phyloP scores from a whole-genome alignment of 495 filamentous ascomycete genomes.

The Entonaema liquescens region DNA sequence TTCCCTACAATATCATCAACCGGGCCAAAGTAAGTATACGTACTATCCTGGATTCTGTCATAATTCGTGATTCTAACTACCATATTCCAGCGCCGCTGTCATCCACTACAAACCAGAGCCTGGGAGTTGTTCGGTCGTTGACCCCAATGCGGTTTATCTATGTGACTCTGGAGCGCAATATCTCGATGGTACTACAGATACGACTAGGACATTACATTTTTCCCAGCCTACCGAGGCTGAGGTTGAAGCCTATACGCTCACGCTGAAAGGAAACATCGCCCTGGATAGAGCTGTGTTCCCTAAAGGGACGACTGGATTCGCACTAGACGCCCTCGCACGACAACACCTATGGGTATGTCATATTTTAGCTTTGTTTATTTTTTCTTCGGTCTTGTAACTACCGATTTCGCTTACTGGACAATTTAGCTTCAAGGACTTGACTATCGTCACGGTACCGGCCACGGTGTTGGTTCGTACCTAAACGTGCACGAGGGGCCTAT shows the following conservation, averaged over 20 bases:
- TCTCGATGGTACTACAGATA: slow-evolving; percentile 95
- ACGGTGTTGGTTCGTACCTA: slow-evolving; percentile 90
- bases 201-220: slow-evolving; percentile 93
- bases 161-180: slow-evolving; percentile 98
- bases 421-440: slow-evolving; percentile 80
- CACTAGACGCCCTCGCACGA: slow-evolving; percentile 86
- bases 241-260: slow-evolving; percentile 91
- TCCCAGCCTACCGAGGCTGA: slow-evolving; percentile 85
- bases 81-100: slow-evolving; percentile 70
- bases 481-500: slow-evolving; percentile 99
- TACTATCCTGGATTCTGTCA: neutral
- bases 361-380: neutral
- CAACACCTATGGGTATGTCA: slow-evolving; percentile 84
- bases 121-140: slow-evolving; percentile 82
- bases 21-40: slow-evolving; percentile 72
- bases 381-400: neutral
- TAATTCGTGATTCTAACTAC: neutral
- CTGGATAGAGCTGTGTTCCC: slow-evolving; percentile 90
- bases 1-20: slow-evolving; percentile 97
- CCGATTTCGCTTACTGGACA: slow-evolving; percentile 8
- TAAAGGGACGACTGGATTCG: slow-evolving; percentile 93
- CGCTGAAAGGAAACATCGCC: slow-evolving; percentile 94
- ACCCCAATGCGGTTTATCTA: slow-evolving; percentile 88
- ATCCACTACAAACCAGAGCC: slow-evolving; percentile 97
- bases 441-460: slow-evolving; percentile 95